Evolutionary conservation across 2,329 filamentous ascomycete genomes (phyloP), one percentile per base, ranked within the genome.

Genomic region (Sporothrix schenckii): DNA sequence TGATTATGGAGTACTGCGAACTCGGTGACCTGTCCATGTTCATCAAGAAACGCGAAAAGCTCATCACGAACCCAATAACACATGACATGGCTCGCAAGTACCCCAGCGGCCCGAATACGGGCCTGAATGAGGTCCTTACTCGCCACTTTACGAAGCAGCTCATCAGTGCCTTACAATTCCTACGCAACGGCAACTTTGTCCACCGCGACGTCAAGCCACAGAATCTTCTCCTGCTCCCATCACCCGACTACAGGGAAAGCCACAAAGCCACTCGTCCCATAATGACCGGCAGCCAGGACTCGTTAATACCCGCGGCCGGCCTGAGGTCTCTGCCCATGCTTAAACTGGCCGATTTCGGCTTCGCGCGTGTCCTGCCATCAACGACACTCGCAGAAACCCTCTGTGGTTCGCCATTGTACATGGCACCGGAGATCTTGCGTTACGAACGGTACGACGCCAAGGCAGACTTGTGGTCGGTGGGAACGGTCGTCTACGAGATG

Each of bases 1-100:
- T 99, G 71, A 90, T 98, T 73, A 99, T 98, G 94, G 95, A 99
- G 82, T 98, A 96, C 81, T 98, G 95, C 82, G 93, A 97, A 78
- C 87, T 99, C 53, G 94, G 95, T 27, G 95, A 99, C 78, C 82
- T 99, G 71, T 97, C 95, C 13, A 86, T 94, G 69, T 98, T 99
- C 80, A 97, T 99, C 82, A 97, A 95, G 85, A 96, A 95, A 82
- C 88, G 94, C 72, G 89, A 94, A 72, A 92, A 90, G 77, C 87
- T 97, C 60, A 86, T 85, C 58, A 91, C 90, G 66, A 91, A 97
- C 78, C 89, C 91, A 39, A 91, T 92, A 68, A 95, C 94, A 3
- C 88, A 89, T 77, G 93, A 97, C 75, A 94, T 98, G 89, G 93
- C 96, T 72, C 87, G 90, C 77, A 97, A 97, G 79, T 98, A 99